These are phyloP conservation scores for Tricholoma saponaceum DNA, from an alignment of 768 basidiomycete genomes.

Conservation along the genomic window DNA sequence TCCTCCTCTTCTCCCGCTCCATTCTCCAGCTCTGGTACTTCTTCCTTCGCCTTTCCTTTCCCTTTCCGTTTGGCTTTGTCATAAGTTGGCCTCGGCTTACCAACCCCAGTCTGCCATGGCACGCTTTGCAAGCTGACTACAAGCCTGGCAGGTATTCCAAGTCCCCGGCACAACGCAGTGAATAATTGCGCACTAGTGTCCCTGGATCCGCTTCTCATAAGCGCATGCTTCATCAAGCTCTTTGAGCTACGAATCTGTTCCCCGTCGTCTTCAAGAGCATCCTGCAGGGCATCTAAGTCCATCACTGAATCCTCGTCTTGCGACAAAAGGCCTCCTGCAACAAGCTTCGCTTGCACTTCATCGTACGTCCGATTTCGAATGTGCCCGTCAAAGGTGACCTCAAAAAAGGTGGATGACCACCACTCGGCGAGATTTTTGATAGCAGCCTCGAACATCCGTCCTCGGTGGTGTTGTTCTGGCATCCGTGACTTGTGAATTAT, in stretches of 20 bases:
- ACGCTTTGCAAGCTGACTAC: constrained; percentile 90
- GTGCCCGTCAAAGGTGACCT: constrained; percentile 58
- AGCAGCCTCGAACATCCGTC: constrained; percentile 84
- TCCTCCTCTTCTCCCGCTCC: constrained; percentile 27
- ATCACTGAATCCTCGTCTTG: constrained; percentile 25
- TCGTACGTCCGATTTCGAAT: constrained; percentile 76
- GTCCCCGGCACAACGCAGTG: constrained; percentile 80
- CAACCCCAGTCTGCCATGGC: constrained; percentile 76
- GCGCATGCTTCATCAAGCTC: constrained; percentile 90
- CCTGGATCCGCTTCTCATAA: constrained; percentile 74
- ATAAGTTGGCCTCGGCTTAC: constrained; percentile 47
- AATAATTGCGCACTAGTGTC: constrained; percentile 91
- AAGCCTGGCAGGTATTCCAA: constrained; percentile 83
- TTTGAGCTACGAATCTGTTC: constrained; percentile 75
- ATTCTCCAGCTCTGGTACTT: constrained; percentile 26
- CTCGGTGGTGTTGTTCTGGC: constrained; percentile 78
- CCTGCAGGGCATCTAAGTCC: constrained; percentile 42
- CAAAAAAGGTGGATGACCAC: constrained; percentile 79
- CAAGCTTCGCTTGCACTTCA: constrained; percentile 51
- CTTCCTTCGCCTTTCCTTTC: constrained; percentile 29
- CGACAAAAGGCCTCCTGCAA: constrained; percentile 24
- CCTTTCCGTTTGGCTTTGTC: constrained; percentile 26
- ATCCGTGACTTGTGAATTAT: constrained; percentile 77
- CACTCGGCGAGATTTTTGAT: constrained; percentile 71
- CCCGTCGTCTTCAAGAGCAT: constrained; percentile 47